These are phyloP conservation scores for Xylaria sp. DNA, from an alignment of 2,329 filamentous ascomycete genomes.

Conservation along the genomic window DNA sequence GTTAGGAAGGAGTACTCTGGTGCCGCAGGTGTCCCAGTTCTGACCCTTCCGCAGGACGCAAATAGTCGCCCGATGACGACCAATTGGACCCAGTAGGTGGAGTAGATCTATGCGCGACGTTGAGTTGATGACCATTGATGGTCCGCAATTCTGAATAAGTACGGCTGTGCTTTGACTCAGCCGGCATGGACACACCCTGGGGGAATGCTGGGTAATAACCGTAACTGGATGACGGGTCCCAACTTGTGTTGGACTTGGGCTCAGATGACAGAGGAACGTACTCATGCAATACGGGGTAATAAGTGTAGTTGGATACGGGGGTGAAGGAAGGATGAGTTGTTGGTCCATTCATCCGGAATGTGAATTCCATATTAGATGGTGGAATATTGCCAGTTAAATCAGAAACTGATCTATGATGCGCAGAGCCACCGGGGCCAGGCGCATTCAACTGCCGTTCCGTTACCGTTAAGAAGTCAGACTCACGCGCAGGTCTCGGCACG, in stretches of 20 bases:
- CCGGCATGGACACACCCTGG: not conserved
- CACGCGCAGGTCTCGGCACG: constrained; percentile 41
- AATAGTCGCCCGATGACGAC: not conserved
- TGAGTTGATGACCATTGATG: not conserved
- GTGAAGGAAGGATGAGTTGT: constrained; percentile 10
- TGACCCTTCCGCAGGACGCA: not conserved
- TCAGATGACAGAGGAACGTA: constrained; percentile 2
- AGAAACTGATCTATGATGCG: constrained; percentile 49
- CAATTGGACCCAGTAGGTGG: not conserved
- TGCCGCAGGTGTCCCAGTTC: constrained; percentile 45
- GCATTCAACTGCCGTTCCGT: constrained; percentile 39
- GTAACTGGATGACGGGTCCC: constrained; percentile 4
- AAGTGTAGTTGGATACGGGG: not conserved
- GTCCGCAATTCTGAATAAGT: not conserved
- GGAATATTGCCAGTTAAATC: constrained; percentile 39
- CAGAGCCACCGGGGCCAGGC: constrained; percentile 36
- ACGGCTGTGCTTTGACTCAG: not conserved
- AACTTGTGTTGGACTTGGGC: constrained; percentile 1
- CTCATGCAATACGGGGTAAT: constrained; percentile 5
- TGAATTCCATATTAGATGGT: constrained; percentile 3
- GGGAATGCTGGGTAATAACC: not conserved
- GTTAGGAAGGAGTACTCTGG: constrained; percentile 44
- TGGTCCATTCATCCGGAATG: constrained; percentile 34
- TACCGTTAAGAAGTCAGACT: constrained; percentile 37
- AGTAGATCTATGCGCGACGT: not conserved